Evolutionary conservation across 306 rosid genomes (phyloP).

Genomic region (Echinosophora koreensis): DNA sequence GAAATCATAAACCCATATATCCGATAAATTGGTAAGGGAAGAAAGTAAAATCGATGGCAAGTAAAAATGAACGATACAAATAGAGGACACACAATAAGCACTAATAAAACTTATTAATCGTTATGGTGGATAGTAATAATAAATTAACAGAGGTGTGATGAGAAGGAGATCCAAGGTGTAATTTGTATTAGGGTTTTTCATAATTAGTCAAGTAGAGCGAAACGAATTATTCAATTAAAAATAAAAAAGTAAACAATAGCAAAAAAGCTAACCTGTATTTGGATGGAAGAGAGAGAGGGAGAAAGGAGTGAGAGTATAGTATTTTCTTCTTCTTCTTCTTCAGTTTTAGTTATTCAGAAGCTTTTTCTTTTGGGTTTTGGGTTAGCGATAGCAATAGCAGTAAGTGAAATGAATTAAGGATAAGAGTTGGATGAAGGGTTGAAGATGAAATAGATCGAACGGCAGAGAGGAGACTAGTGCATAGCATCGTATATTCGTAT

Average conservation of each 20-base stretch:
- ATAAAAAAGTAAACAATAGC: not conserved
- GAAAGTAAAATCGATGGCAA: slow-evolving; percentile 28
- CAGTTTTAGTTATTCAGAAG: no score
- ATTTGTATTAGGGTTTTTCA: slow-evolving; percentile 54
- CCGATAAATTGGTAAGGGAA: not conserved
- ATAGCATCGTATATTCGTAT: slow-evolving; percentile 49
- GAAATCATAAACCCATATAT: slow-evolving; percentile 20
- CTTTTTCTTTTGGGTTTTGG: not conserved
- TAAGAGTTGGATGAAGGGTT: slow-evolving; percentile 59
- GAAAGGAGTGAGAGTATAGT: slow-evolving; percentile 4
- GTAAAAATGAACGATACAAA: not conserved
- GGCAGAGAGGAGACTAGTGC: slow-evolving; percentile 20
- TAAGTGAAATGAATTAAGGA: slow-evolving; percentile 38
- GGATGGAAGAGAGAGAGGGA: slow-evolving; percentile 30
- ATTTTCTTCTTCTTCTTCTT: no score
- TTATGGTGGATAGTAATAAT: not conserved
- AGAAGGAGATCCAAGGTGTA: slow-evolving; percentile 44
- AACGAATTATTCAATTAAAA: not conserved
- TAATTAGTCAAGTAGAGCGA: not conserved
- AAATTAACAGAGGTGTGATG: not conserved
- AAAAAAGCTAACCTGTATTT: slow-evolving; percentile 59
- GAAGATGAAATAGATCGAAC: slow-evolving; percentile 50
- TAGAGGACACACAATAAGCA: not conserved
- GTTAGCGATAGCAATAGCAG: not conserved
- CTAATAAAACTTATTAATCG: not conserved